These are phyloP conservation scores for Hypoxylon sp. DNA, from an alignment of 2,329 filamentous ascomycete species.

Conservation along the genomic window DNA sequence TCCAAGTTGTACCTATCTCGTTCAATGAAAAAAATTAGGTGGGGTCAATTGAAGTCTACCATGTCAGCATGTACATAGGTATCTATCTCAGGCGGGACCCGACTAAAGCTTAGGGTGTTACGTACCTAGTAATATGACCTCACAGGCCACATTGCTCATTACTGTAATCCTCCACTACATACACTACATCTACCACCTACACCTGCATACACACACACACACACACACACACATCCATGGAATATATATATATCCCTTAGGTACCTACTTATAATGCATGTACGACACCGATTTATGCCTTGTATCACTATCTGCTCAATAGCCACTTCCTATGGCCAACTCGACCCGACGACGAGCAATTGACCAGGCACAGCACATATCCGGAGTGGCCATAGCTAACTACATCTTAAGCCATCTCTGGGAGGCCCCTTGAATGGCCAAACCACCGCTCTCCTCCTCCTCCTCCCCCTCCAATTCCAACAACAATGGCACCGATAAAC, in stretches of 20 bases:
- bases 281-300: conserved; percentile 24
- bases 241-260: not conserved
- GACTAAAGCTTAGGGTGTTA: not conserved
- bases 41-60: too few species aligned
- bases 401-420: conserved; percentile 30
- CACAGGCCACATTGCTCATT: conserved; percentile 42
- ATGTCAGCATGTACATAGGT: too few species aligned
- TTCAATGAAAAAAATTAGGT: conserved; percentile 32
- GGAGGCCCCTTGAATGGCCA: conserved; percentile 46
- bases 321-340: conserved; percentile 37
- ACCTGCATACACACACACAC: conserved; percentile 6
- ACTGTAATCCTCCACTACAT: conserved; percentile 14
- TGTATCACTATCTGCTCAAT: not conserved
- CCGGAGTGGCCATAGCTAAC: conserved; percentile 11
- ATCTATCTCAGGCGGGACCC: not conserved
- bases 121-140: conserved; percentile 41
- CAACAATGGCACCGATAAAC: conserved; percentile 37
- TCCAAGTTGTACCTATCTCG: not conserved
- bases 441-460: conserved; percentile 36
- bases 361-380: conserved; percentile 20
- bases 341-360: conserved; percentile 28
- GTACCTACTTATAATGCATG: conserved; percentile 2
- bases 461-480: conserved; percentile 15
- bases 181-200: not conserved
- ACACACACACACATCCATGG: not conserved